A percentile compares a stretch with the other conserved stretches of the same genome.
Evolutionary conservation across 345 rosid genomes (phyloP).

Genomic region (Microcos paniculata): DNA sequence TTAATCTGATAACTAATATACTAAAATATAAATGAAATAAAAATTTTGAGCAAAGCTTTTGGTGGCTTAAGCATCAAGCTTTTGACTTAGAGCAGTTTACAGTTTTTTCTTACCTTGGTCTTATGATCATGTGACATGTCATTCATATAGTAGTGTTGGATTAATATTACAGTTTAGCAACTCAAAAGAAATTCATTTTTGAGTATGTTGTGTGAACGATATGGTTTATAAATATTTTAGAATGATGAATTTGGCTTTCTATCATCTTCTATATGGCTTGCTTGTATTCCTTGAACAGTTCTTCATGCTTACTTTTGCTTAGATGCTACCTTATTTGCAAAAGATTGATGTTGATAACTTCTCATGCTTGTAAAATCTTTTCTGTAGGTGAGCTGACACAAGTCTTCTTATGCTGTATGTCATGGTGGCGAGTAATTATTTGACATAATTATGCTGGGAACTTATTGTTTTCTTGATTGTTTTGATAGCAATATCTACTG

Average conservation of each 20-base stretch:
- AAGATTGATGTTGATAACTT: neutral
- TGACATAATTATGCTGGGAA: constrained; percentile 7
- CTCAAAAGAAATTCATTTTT: neutral
- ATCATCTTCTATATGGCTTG: neutral
- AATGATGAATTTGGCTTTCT: neutral
- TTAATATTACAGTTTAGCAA: neutral
- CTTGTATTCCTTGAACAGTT: neutral
- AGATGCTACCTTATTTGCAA: neutral
- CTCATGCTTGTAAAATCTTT: neutral
- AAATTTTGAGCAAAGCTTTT: neutral
- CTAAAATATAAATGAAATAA: neutral
- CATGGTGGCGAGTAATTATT: neutral
- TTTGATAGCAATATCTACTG: constrained; percentile 67
- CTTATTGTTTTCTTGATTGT: neutral
- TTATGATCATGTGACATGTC: neutral
- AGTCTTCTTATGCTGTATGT: neutral
- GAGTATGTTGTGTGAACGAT: neutral
- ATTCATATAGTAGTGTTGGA: neutral
- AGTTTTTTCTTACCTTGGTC: neutral
- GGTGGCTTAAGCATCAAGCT: neutral
- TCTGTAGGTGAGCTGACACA: neutral
- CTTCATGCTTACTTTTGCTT: neutral
- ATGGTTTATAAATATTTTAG: neutral
- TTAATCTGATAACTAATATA: neutral
- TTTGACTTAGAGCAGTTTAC: neutral